A percentile compares a stretch with the other conserved stretches of the same genome.
Conservation (phyloP, 495 filamentous ascomycete genomes). For the Lasiosphaeris hirsuta region DNA sequence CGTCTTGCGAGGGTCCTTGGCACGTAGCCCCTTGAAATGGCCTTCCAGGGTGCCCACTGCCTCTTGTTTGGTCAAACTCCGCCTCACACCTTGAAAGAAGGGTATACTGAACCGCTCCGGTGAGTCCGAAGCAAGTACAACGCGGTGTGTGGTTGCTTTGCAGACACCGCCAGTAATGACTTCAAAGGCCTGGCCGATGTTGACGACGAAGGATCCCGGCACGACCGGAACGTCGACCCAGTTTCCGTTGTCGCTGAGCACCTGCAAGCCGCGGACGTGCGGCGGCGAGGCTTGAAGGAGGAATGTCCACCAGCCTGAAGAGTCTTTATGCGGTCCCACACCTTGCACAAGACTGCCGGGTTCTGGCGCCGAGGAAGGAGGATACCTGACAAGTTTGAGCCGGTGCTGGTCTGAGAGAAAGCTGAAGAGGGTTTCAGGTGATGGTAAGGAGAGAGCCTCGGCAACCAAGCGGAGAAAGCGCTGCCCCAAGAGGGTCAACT, state of each 20-base stretch:
- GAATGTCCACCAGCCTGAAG: conserved; percentile 56
- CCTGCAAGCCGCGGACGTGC: conserved; percentile 46
- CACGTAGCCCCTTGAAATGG: conserved; percentile 26
- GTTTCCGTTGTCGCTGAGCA: conserved; percentile 43
- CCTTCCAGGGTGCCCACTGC: conserved; percentile 30
- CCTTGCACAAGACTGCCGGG: conserved; percentile 33
- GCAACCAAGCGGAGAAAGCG: conserved; percentile 51
- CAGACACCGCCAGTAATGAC: conserved; percentile 51
- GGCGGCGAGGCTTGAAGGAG: conserved; percentile 47
- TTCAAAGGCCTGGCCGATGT: conserved; percentile 58
- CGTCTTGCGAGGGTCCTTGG: not conserved
- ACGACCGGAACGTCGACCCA: conserved; percentile 53
- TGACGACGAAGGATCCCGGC: conserved; percentile 51
- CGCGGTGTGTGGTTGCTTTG: conserved; percentile 52
- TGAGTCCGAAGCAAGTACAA: conserved; percentile 23
- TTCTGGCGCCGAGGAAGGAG: conserved; percentile 18
- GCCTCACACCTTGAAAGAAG: conserved; percentile 46
- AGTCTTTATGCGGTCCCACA: conserved; percentile 56
- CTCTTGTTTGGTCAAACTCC: conserved; percentile 37
- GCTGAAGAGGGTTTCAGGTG: conserved; percentile 42
- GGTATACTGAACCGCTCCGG: conserved; percentile 43
- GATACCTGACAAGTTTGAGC: conserved; percentile 53
- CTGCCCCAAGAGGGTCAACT: conserved; percentile 43
- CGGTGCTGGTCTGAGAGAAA: conserved; percentile 55
- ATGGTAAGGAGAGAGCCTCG: conserved; percentile 37